These are phyloP conservation scores for Sclerotinia nivalis DNA, from an alignment of 2,329 filamentous ascomycete species.

Conservation along the genomic window DNA sequence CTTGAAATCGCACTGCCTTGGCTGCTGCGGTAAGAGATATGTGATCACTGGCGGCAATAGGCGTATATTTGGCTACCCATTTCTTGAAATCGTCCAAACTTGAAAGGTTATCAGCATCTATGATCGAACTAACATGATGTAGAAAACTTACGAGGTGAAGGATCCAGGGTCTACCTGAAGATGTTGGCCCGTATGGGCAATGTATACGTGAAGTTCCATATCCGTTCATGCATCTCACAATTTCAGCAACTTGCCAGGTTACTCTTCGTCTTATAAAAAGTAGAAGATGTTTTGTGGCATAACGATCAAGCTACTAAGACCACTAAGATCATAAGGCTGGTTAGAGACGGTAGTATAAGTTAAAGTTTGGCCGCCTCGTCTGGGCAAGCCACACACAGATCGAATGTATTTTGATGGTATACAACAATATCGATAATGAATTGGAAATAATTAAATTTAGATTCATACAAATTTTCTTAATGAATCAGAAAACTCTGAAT, in stretches of 20 bases:
- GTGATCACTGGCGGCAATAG: conserved; percentile 75
- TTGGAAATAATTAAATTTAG: not conserved
- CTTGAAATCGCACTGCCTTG: conserved; percentile 52
- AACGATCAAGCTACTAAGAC: conserved; percentile 24
- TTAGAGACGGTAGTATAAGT: not conserved
- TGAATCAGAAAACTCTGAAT: not conserved
- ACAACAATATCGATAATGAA: not conserved
- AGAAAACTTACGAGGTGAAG: conserved; percentile 66
- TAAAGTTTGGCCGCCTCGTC: conserved; percentile 15
- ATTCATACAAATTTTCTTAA: not conserved
- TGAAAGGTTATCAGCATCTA: conserved; percentile 25
- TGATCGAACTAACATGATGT: not conserved
- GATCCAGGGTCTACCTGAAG: conserved; percentile 74
- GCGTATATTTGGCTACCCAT: conserved; percentile 74
- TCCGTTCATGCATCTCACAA: conserved; percentile 43
- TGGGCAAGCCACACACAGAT: conserved; percentile 18
- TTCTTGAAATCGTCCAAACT: conserved; percentile 82
- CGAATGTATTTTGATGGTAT: not conserved
- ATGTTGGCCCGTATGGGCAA: conserved; percentile 89
- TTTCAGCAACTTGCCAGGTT: conserved; percentile 33
- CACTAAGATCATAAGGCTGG: conserved; percentile 28
- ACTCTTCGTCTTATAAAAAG: conserved; percentile 26
- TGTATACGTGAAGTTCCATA: conserved; percentile 88
- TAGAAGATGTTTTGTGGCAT: conserved; percentile 29
- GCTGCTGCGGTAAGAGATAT: conserved; percentile 85